phyloP scores from a whole-genome alignment of 2,329 filamentous ascomycete species.

The Penicillium sp. region DNA sequence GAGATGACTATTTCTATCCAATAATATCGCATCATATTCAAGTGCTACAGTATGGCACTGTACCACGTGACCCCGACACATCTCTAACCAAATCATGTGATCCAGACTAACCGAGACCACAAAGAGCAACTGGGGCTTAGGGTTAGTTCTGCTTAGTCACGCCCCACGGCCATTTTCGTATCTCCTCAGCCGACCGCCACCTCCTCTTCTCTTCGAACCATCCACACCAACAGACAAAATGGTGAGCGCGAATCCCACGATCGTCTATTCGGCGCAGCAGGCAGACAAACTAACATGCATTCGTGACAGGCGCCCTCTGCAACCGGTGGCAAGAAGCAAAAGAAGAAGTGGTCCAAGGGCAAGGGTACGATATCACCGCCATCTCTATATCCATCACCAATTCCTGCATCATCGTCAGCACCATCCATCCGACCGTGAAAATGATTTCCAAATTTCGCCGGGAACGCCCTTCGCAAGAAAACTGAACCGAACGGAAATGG shows the following conservation, averaged over 20 bases:
- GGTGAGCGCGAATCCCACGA: constrained; percentile 26
- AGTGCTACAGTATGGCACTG: background rate
- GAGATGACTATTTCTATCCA: background rate
- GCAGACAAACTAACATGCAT: constrained; percentile 23
- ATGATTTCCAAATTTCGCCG: constrained; percentile 26
- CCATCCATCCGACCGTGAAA: constrained; percentile 29
- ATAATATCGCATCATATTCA: background rate
- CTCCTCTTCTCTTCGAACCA: constrained; percentile 28
- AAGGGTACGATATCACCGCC: constrained; percentile 52
- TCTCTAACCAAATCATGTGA: constrained; percentile 3
- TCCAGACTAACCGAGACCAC: constrained; percentile 26
- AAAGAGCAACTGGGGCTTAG: constrained; percentile 28
- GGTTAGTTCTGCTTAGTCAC: constrained; percentile 30
- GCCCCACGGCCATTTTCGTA: constrained; percentile 34
- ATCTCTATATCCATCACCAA: constrained; percentile 24
- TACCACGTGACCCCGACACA: background rate
- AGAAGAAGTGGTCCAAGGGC: constrained; percentile 63
- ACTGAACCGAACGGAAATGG: constrained; percentile 10
- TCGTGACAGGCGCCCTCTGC: constrained; percentile 50
- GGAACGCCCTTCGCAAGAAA: constrained; percentile 9
- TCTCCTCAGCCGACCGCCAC: constrained; percentile 25
- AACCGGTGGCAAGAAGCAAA: constrained; percentile 56
- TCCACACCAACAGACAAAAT: constrained; percentile 34
- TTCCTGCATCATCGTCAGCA: constrained; percentile 30
- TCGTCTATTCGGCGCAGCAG: constrained; percentile 1